phyloP scores from a whole-genome alignment of 2,329 filamentous ascomycete genomes.

The Claviceps lovelessii region DNA sequence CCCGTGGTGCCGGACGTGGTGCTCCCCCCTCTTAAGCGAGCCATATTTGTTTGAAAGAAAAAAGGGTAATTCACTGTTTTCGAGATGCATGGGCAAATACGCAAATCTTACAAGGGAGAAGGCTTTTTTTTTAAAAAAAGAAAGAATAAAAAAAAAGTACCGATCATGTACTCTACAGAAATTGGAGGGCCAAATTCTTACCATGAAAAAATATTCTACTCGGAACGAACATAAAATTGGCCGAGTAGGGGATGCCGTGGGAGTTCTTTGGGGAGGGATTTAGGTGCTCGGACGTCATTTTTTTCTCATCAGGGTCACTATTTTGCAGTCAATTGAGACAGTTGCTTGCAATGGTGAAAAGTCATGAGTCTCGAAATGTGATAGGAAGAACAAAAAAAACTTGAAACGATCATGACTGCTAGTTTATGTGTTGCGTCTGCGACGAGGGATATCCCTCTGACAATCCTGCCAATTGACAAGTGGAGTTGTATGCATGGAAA shows the following conservation, averaged over 20 bases:
- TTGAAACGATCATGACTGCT: neutral
- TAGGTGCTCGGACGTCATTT: conserved; percentile 36
- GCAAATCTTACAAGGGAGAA: neutral
- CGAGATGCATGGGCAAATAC: conserved; percentile 27
- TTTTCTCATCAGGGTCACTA: conserved; percentile 30
- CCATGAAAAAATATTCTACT: conserved; percentile 19
- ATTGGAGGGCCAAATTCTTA: conserved; percentile 22
- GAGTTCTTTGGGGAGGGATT: conserved; percentile 25
- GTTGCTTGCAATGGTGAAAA: conserved; percentile 12
- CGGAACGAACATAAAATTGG: conserved; percentile 8
- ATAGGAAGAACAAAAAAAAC: neutral
- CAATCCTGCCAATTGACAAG: too few relatives aligned
- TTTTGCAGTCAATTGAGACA: conserved; percentile 22
- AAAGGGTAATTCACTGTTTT: conserved; percentile 23
- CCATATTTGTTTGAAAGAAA: conserved; percentile 20
- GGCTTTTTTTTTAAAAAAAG: neutral
- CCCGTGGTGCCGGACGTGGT: conserved; percentile 64
- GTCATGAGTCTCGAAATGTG: neutral
- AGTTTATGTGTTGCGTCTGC: neutral
- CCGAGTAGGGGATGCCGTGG: conserved; percentile 28
- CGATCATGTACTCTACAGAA: conserved; percentile 33
- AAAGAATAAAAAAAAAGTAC: conserved; percentile 13
- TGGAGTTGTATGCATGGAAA: too few relatives aligned
- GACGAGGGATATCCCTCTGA: neutral
- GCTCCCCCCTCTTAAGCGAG: conserved; percentile 51